phyloP scores from a whole-genome alignment of 2,329 filamentous ascomycete genomes.

The Raffaelea ambrosiae region DNA sequence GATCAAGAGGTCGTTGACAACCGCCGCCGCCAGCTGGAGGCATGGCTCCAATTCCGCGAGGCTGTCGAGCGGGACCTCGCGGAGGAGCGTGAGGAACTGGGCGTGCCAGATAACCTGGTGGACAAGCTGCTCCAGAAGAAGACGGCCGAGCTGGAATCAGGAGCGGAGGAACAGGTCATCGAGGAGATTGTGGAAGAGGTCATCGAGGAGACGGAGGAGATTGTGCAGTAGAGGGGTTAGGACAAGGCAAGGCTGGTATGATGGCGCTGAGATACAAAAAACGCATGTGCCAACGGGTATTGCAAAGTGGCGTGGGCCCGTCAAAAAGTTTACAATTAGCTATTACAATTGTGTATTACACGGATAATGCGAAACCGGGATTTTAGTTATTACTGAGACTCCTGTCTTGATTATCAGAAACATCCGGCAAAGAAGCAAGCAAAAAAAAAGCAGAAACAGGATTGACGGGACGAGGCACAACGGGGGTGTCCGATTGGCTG shows the following conservation, averaged over 20 bases:
- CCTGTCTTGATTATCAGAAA: no score
- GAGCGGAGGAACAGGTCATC: constrained; percentile 69
- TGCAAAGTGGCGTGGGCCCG: not conserved
- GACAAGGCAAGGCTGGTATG: not conserved
- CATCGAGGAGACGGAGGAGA: constrained; percentile 77
- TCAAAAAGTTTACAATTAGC: not conserved
- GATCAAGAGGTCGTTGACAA: constrained; percentile 90
- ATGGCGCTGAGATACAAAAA: no score
- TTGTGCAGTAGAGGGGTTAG: constrained; percentile 27
- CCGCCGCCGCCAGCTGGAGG: constrained; percentile 70
- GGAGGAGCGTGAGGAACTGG: constrained; percentile 61
- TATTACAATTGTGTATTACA: not conserved
- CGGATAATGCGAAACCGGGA: not conserved
- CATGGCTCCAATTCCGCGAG: constrained; percentile 83
- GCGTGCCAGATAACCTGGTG: constrained; percentile 57
- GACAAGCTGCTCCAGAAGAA: constrained; percentile 53
- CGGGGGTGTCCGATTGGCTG: no score
- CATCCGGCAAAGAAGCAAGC: no score
- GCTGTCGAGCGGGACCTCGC: constrained; percentile 61
- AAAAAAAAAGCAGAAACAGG: no score
- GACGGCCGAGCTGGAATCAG: constrained; percentile 42
- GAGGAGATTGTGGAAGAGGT: constrained; percentile 87
- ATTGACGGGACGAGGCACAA: no score
- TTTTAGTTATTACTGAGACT: not conserved
- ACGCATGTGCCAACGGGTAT: not conserved